A percentile compares a stretch with the other conserved stretches of the same genome.
Conservation (phyloP, 257 asterid genomes). For the Linderniella brevidens region DNA sequence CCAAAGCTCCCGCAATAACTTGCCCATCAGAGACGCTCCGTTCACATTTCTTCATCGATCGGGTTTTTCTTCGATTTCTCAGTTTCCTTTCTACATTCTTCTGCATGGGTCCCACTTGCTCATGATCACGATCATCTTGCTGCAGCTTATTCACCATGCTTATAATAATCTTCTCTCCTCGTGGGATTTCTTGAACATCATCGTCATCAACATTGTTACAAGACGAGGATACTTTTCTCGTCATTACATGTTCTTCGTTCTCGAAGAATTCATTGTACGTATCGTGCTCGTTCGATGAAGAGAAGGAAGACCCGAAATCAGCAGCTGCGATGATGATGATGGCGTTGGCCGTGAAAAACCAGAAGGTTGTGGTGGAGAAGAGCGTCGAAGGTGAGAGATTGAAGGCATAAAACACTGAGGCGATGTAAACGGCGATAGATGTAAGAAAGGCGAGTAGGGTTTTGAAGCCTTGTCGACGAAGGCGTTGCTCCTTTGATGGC, state of each 20-base stretch:
- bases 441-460: conserved; percentile 30
- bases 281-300: conserved; percentile 5
- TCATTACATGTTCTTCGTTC: conserved; percentile 9
- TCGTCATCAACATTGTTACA: neutral
- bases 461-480: conserved; percentile 4
- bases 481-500: too few species aligned
- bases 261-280: conserved; percentile 7
- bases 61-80: neutral
- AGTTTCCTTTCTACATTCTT: neutral
- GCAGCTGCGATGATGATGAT: conserved; percentile 33
- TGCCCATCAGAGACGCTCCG: conserved; percentile 29
- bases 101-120: too few species aligned
- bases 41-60: conserved; percentile 8
- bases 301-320: conserved; percentile 27
- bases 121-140: conserved; percentile 1
- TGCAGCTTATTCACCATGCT: conserved; percentile 10
- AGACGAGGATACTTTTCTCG: neutral
- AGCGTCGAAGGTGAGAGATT: conserved; percentile 36
- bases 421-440: conserved; percentile 22
- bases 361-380: conserved; percentile 32
- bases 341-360: conserved; percentile 57
- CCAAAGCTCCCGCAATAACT: conserved; percentile 5
- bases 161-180: conserved; percentile 15
- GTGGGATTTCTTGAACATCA: conserved; percentile 3
- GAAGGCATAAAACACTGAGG: conserved; percentile 28